Evolutionary conservation across 2,329 filamentous ascomycete genomes (phyloP).

Genomic region (Alternaria consortialis): DNA sequence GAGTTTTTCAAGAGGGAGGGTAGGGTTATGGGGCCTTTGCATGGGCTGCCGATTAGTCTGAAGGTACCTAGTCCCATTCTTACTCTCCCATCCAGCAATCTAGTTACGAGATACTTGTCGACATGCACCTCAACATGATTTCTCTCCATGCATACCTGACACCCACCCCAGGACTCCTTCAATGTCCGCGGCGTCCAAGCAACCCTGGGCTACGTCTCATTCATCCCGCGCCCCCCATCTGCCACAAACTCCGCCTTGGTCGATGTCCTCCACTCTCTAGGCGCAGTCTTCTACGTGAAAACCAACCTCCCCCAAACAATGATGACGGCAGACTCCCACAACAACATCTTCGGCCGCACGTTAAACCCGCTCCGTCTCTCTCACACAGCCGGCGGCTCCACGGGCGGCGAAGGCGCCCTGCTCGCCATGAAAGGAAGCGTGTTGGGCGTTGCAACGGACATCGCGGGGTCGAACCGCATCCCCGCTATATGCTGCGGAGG

Average conservation of each 20-base stretch:
- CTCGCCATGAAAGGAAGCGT: conserved; percentile 66
- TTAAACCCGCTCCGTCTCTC: conserved; percentile 70
- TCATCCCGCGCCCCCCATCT: conserved; percentile 44
- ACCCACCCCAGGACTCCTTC: conserved; percentile 61
- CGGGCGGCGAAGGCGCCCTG: conserved; percentile 71
- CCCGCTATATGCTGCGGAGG: conserved; percentile 76
- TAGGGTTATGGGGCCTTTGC: conserved; percentile 59
- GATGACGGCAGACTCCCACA: conserved; percentile 62
- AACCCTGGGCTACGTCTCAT: conserved; percentile 66
- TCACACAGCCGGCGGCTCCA: conserved; percentile 70
- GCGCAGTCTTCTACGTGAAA: conserved; percentile 63
- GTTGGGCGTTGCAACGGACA: conserved; percentile 70
- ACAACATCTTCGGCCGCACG: conserved; percentile 69
- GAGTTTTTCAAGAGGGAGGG: conserved; percentile 48
- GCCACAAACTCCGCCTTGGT: conserved; percentile 49
- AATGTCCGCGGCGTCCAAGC: conserved; percentile 66
- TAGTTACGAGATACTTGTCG: neutral
- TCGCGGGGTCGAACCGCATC: conserved; percentile 73
- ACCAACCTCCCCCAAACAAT: conserved; percentile 64
- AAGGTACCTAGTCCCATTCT: conserved; percentile 50
- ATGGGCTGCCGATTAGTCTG: conserved; percentile 64
- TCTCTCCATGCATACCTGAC: no score
- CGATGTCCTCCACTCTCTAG: conserved; percentile 49
- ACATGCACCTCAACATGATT: no score
- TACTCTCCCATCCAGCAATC: neutral